Evolutionary conservation across 164 flowering plant species (phyloP), one percentile per base, ranked within the genome.

Genomic region (Stephania yunnanensis): DNA sequence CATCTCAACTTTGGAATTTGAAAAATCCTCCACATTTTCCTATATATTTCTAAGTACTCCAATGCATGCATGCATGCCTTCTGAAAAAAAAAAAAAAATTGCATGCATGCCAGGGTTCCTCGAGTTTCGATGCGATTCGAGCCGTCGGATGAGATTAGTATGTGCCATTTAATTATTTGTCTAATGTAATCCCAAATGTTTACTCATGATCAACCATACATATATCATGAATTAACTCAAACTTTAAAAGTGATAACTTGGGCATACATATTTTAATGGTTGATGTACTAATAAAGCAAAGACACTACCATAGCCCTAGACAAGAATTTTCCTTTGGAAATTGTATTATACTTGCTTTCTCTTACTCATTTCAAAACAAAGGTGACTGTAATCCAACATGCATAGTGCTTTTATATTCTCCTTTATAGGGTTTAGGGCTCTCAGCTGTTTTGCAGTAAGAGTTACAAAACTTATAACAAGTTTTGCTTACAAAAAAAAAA

Each of bases 371-470:
- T 80, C 73, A 75, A 84, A 81, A 81, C 80, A 81, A 77, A 76
- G 76, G 63, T 75, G 71, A 73, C 71, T 75, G 81, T 71, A 77
- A 74, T 68, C 81, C 79, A 80, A 76, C 84, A 86, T 82, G 79
- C 83, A 70, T 73, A 81, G 45, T 75, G 71, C 68, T 73, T 77
- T 76, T 61, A 58, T 74, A 53, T 65, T 66, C 67, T 45, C 68
- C 76, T 82, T 84, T 80, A 77, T 86, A 75, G 89, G 85, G 72
- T 53, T 83, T 78, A 66, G 84, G 82, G 80, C 73, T 77, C 75
- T 81, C 52, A 76, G 74, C 73, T 81, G 84, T 79, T 64, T 45
- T 74, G 74, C 71, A 76, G 82, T 79, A 72, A 80, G 75, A 36
- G 42, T 36, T 36, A 36, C 42, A 36, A 25, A 25, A 36, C 42